Evolutionary conservation across 2,329 filamentous ascomycete genomes (phyloP).

Genomic region (Magnaporthiopsis rhizophila): DNA sequence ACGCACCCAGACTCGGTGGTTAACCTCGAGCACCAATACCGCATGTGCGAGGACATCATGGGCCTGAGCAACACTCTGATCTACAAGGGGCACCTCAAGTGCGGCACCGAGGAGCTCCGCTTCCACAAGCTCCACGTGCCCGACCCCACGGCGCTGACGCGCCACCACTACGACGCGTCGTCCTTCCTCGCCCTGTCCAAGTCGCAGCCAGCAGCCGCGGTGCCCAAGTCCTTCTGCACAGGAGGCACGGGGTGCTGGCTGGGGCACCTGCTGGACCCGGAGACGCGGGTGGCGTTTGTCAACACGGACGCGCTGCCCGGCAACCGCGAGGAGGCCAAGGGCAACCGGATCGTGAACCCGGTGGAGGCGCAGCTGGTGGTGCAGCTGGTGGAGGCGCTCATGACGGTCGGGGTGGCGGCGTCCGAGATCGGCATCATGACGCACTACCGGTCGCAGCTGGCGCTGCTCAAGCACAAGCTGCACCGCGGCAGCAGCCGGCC

Average conservation of each 20-base stretch:
- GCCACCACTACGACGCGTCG: slow-evolving; percentile 48
- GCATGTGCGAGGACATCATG: slow-evolving; percentile 98
- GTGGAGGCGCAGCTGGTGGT: slow-evolving; percentile 71
- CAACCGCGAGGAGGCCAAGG: slow-evolving; percentile 65
- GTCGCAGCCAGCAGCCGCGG: slow-evolving; percentile 29
- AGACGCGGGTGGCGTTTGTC: slow-evolving; percentile 72
- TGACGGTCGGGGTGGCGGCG: slow-evolving; percentile 66
- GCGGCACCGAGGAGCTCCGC: slow-evolving; percentile 72
- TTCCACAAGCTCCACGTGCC: slow-evolving; percentile 60
- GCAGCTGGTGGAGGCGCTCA: slow-evolving; percentile 72
- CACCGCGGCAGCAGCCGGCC: slow-evolving; percentile 26
- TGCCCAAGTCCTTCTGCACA: slow-evolving; percentile 3
- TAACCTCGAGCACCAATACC: slow-evolving; percentile 90
- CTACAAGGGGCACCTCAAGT: slow-evolving; percentile 84
- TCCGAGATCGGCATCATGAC: slow-evolving; percentile 89
- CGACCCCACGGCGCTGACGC: slow-evolving; percentile 50
- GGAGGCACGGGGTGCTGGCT: slow-evolving; percentile 59
- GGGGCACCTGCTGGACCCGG: slow-evolving; percentile 58
- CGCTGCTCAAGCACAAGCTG: slow-evolving; percentile 68
- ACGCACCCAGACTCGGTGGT: slow-evolving; percentile 80
- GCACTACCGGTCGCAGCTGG: slow-evolving; percentile 88
- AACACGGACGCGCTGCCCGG: slow-evolving; percentile 69
- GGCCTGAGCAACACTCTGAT: slow-evolving; percentile 85
- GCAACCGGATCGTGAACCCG: slow-evolving; percentile 81
- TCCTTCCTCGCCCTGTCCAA: slow-evolving; percentile 26